Conservation (phyloP, 306 rosid species). For the Pachyrhizus erosus region DNA sequence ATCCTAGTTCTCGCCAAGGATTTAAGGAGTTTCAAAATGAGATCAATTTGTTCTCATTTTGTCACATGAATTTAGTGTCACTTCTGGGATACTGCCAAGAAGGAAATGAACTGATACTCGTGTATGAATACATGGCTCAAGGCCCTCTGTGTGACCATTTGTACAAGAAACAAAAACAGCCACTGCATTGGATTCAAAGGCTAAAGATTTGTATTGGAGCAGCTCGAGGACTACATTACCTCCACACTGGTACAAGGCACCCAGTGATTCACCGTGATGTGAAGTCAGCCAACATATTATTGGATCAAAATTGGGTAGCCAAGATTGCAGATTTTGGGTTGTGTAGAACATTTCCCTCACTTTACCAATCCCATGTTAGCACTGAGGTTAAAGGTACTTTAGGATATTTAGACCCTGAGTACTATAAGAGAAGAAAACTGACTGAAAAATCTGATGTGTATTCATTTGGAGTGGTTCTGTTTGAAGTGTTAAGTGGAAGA, state of each 20-base stretch:
- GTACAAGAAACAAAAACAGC: conserved; percentile 34
- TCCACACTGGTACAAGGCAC: conserved; percentile 51
- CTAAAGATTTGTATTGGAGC: conserved; percentile 56
- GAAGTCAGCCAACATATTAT: conserved; percentile 61
- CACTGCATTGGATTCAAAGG: conserved; percentile 56
- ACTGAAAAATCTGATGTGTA: conserved; percentile 66
- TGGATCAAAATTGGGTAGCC: conserved; percentile 54
- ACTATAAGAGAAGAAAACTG: conserved; percentile 45
- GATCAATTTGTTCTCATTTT: conserved; percentile 46
- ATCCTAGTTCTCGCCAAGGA: conserved; percentile 52
- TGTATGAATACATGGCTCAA: conserved; percentile 59
- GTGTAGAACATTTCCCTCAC: conserved; percentile 45
- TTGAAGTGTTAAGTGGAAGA: conserved; percentile 59
- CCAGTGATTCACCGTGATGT: conserved; percentile 62
- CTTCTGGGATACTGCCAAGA: conserved; percentile 56
- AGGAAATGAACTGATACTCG: conserved; percentile 51
- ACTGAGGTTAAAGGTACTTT: conserved; percentile 54
- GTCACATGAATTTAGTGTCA: conserved; percentile 53
- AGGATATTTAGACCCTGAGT: conserved; percentile 59
- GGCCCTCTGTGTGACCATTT: conserved; percentile 63
- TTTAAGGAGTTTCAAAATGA: conserved; percentile 52
- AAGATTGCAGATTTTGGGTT: conserved; percentile 68
- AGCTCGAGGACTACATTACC: conserved; percentile 66
- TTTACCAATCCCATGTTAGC: conserved; percentile 47
- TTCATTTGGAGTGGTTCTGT: conserved; percentile 69